phyloP scores from a whole-genome alignment of 2,329 filamentous ascomycete genomes.

The Phyllosticta paracitricarpa region DNA sequence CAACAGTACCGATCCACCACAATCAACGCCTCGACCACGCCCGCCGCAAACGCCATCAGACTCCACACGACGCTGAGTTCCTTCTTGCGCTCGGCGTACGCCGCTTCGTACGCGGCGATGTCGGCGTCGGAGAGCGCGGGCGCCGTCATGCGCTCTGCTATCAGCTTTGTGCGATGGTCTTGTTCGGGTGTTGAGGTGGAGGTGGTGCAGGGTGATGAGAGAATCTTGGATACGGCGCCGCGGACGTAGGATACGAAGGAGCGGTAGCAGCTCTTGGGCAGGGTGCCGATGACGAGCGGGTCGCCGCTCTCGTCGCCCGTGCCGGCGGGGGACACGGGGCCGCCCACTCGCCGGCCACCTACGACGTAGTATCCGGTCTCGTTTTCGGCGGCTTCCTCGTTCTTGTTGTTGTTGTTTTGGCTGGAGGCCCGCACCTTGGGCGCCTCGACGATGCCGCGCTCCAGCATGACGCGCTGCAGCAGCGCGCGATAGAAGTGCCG shows the following conservation, averaged over 20 bases:
- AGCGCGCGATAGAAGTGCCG: conserved; percentile 88
- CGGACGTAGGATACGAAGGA: conserved; percentile 74
- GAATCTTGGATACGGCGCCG: conserved; percentile 55
- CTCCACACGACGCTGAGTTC: conserved; percentile 85
- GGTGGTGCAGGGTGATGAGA: background rate
- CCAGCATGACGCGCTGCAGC: conserved; percentile 84
- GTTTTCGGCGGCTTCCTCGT: conserved; percentile 29
- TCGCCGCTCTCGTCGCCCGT: conserved; percentile 65
- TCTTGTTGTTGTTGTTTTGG: conserved; percentile 19
- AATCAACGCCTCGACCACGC: conserved; percentile 80
- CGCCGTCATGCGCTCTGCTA: conserved; percentile 55
- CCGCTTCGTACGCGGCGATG: conserved; percentile 58
- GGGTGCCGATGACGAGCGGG: conserved; percentile 77
- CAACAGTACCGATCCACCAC: conserved; percentile 86
- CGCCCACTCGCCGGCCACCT: conserved; percentile 20
- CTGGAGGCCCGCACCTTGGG: conserved; percentile 23
- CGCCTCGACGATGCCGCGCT: conserved; percentile 64
- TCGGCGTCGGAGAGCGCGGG: conserved; percentile 48
- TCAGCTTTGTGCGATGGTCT: conserved; percentile 27
- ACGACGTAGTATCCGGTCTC: conserved; percentile 24
- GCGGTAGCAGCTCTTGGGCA: conserved; percentile 69
- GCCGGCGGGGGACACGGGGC: conserved; percentile 68
- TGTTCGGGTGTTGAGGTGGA: conserved; percentile 37
- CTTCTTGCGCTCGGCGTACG: conserved; percentile 58
- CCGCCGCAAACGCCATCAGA: conserved; percentile 90